A percentile compares a stretch with the other conserved stretches of the same genome.
These are phyloP conservation scores for Pyrenula aspistea DNA, from an alignment of 495 filamentous ascomycete species.

Conservation along the genomic window DNA sequence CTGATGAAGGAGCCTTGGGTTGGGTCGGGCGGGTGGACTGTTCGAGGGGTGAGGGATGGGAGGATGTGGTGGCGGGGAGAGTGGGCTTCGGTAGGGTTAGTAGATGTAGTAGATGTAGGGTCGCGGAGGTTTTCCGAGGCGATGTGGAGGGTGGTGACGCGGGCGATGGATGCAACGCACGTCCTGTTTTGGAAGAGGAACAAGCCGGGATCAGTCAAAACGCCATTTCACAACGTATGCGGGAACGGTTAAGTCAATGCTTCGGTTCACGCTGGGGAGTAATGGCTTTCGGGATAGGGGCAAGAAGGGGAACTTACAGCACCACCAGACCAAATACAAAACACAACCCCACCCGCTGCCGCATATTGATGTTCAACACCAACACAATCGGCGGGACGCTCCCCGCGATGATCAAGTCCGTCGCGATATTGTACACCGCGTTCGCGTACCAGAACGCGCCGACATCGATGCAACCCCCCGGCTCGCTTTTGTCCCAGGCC, in stretches of 20 bases:
- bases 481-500: slow-evolving; percentile 21
- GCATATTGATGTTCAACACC: slow-evolving; percentile 8
- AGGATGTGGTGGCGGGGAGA: no score
- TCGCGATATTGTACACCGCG: slow-evolving; percentile 29
- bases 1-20: slow-evolving; percentile 20
- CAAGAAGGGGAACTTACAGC: slow-evolving; percentile 18
- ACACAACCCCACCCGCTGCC: slow-evolving; percentile 10
- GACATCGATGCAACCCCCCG: slow-evolving; percentile 25
- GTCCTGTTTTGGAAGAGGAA: slow-evolving; percentile 11
- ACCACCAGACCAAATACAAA: slow-evolving; percentile 15
- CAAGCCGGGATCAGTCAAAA: not conserved
- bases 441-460: slow-evolving; percentile 27
- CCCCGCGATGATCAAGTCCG: slow-evolving; percentile 25
- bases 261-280: no score
- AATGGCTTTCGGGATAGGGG: no score
- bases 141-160: slow-evolving; percentile 17
- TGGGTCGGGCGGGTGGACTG: slow-evolving; percentile 4
- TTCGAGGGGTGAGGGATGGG: no score
- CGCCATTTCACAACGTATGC: no score
- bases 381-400: slow-evolving; percentile 18
- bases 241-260: no score
- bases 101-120: not conserved
- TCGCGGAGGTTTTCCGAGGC: slow-evolving; percentile 7
- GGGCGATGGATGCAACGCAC: slow-evolving; percentile 20
- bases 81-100: no score